These are phyloP conservation scores for Oidiodendron maius DNA, from an alignment of 495 filamentous ascomycete species.

Conservation along the genomic window DNA sequence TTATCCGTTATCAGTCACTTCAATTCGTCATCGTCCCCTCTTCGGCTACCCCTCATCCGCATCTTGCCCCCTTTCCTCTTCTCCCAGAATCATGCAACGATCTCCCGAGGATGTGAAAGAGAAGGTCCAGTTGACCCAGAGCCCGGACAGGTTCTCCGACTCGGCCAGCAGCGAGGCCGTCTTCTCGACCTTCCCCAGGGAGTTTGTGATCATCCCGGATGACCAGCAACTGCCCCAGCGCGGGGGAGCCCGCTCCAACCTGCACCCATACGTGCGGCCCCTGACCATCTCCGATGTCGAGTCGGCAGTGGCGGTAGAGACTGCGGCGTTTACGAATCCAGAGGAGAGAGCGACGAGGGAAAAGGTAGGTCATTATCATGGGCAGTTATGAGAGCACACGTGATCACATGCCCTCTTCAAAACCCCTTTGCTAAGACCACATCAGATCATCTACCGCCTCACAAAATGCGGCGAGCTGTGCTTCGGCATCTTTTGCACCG, in stretches of 20 bases:
- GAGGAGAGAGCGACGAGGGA: constrained; percentile 68
- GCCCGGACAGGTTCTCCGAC: constrained; percentile 11
- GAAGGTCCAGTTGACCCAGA: constrained; percentile 12
- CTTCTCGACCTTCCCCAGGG: constrained; percentile 2
- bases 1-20: too few species aligned
- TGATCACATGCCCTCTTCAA: constrained; percentile 7
- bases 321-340: constrained; percentile 61
- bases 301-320: constrained; percentile 70
- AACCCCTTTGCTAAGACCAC: constrained; percentile 1
- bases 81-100: not conserved
- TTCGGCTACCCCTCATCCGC: not conserved
- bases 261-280: constrained; percentile 40
- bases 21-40: too few species aligned
- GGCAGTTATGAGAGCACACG: constrained; percentile 4
- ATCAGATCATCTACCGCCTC: constrained; percentile 77
- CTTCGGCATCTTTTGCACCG: constrained; percentile 71
- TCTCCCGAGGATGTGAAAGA: not conserved
- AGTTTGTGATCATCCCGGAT: constrained; percentile 16
- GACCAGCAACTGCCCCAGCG: constrained; percentile 14
- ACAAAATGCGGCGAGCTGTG: constrained; percentile 70
- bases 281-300: constrained; percentile 70
- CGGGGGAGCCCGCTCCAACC: constrained; percentile 1
- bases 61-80: too few species aligned
- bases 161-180: not conserved
- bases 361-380: constrained; percentile 52